Evolutionary conservation across 306 rosid genomes (phyloP).

Genomic region (Lithocarpus polystachyus): DNA sequence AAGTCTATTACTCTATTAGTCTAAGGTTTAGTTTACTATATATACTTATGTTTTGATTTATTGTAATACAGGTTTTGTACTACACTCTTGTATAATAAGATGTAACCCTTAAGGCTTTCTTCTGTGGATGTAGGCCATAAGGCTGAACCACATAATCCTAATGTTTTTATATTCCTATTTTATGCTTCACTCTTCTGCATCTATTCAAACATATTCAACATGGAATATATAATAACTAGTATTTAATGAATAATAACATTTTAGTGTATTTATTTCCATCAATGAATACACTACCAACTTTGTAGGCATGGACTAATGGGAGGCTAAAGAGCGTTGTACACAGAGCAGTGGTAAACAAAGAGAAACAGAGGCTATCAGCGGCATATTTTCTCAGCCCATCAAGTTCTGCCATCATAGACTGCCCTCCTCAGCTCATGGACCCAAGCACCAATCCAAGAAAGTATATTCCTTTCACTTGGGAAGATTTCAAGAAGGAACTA

Average conservation of each 20-base stretch:
- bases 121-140: no score
- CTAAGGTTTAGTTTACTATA: rapidly evolving
- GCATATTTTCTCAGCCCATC: conserved; percentile 1
- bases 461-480: neutral
- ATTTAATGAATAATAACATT: neutral
- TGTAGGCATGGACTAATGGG: neutral
- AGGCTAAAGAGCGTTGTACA: neutral
- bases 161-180: no score
- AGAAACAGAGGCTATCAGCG: neutral
- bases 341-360: conserved; percentile 8
- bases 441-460: neutral
- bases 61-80: no score
- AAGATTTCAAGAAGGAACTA: neutral
- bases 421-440: neutral
- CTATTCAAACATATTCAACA: no score
- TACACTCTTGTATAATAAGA: no score
- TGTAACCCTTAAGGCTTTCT: rapidly evolving
- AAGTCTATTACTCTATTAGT: no score
- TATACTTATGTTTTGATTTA: no score
- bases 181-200: no score
- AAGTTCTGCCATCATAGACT: neutral
- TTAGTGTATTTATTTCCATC: neutral
- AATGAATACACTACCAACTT: neutral
- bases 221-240: no score
- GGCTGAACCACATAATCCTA: no score